These are phyloP conservation scores for Biscogniauxia mediterranea DNA, from an alignment of 2,329 filamentous ascomycete species.

Conservation along the genomic window DNA sequence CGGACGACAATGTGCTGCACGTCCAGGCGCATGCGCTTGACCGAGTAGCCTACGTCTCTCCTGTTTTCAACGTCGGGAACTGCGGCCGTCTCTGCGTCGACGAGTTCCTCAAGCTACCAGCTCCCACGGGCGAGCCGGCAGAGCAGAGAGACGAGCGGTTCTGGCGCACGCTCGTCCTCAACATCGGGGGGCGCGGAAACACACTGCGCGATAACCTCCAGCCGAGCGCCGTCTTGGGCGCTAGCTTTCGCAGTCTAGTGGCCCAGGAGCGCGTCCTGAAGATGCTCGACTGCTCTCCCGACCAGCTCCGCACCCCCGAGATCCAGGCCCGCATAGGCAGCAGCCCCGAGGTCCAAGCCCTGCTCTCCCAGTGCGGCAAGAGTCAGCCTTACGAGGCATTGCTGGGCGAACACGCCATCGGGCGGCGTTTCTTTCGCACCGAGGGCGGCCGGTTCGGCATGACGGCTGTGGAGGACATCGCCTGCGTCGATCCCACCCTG, in stretches of 20 bases:
- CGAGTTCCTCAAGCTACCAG: constrained; percentile 16
- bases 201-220: background rate
- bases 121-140: constrained; percentile 3
- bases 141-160: constrained; percentile 14
- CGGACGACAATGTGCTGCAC: constrained; percentile 11
- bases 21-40: constrained; percentile 21
- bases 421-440: constrained; percentile 25
- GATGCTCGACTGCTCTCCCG: constrained; percentile 14
- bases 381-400: constrained; percentile 11
- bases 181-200: constrained; percentile 4
- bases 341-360: constrained; percentile 10
- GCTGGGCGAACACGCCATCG: constrained; percentile 6
- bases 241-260: constrained; percentile 18
- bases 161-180: constrained; percentile 22
- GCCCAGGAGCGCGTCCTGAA: constrained; percentile 18
- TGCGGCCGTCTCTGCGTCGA: constrained; percentile 12
- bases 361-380: constrained; percentile 11
- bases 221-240: constrained; percentile 4
- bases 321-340: constrained; percentile 12
- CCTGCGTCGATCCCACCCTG: constrained; percentile 9
- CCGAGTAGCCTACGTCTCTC: constrained; percentile 20
- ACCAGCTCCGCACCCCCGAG: constrained; percentile 13
- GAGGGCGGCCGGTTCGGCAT: constrained; percentile 23
- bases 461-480: constrained; percentile 22
- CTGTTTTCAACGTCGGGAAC: constrained; percentile 22